Base-by-base conservation (phyloP, 768 basidiomycete species). In the Psilocybe cyanescens region DNA sequence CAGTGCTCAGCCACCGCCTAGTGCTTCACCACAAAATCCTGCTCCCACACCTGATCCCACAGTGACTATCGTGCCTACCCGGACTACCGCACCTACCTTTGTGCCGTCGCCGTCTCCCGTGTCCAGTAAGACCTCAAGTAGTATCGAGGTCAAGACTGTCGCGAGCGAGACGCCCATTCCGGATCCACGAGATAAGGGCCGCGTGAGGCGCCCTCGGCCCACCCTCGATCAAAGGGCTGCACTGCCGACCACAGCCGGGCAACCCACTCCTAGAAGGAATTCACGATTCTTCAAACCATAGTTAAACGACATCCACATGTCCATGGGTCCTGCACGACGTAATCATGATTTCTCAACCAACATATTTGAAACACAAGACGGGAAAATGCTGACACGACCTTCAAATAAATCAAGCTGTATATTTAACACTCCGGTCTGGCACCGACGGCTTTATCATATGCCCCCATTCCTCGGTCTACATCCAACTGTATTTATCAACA, bases 111-210 rank as follows among this genome's bases (percentile, higher is more conserved):
- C 58, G 12, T 56, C 60, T 54, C 60, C 60, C 29, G 44, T 49
- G 28, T 50, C 65, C 19, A 58, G 55, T 24, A n/a, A 55, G 28
- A 30, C 54, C 46, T n/a, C 56, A 28, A 37, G 61, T 16, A 57
- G 60, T 11, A 31, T 49, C 39, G 4, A 61, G 16, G 6, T 47
- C 39, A 4, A 61, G 19, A 7, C 57, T 9, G 45, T 55, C 9
- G 33, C 60, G 5, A 59, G 57, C 33, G 45, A 57, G 41, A 59
- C 65, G 19, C 53, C 59, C 0, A 60, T 61, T 35, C 68, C 67
- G 49, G 77, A 78, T 57, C 77, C 77, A 12, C 70, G 76, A 46
- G 70, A 62, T 24, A 73, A 68, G 19, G 74, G 72, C 30, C 70
- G 77, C 30, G 77, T 77, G 14, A 74, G 73, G 59, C 67, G 24